Conservation (phyloP, 129 eudicot species). For the Heracleum sosnowskyi region DNA sequence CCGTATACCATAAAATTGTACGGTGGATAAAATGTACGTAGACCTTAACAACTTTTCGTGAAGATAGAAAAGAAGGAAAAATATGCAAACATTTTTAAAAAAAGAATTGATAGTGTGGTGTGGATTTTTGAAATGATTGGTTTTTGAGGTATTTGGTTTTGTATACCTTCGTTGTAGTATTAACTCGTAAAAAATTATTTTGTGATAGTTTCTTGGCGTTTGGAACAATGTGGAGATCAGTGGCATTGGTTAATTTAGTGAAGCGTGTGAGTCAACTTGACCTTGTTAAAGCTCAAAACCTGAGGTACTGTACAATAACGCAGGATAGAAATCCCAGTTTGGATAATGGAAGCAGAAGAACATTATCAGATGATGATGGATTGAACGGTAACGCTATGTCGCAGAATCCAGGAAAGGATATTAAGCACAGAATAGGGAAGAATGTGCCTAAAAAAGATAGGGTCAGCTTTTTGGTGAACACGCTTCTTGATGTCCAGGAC, state of each 20-base stretch:
- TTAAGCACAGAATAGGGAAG: conserved; percentile 24
- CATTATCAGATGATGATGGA: conserved; percentile 2
- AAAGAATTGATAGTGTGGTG: background rate
- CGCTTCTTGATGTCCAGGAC: conserved; percentile 44
- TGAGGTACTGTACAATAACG: conserved; percentile 21
- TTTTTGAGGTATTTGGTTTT: background rate
- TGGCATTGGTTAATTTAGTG: conserved; percentile 22
- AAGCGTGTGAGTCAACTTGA: conserved; percentile 21
- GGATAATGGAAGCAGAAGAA: background rate
- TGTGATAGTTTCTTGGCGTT: background rate
- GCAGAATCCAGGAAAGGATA: conserved; percentile 10
- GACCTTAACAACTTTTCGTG: background rate
- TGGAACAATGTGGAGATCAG: conserved; percentile 11
- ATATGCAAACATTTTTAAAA: no score
- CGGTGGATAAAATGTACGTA: background rate
- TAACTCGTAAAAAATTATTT: background rate
- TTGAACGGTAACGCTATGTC: background rate
- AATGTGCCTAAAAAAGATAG: conserved; percentile 43
- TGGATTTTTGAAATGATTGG: background rate
- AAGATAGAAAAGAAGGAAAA: no score
- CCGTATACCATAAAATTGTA: no score
- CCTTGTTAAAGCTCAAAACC: conserved; percentile 17
- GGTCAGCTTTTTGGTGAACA: conserved; percentile 35
- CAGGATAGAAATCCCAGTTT: conserved; percentile 14
- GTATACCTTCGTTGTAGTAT: background rate